Conservation (phyloP, 495 filamentous ascomycete genomes). For the Parachaetomium inaequale region DNA sequence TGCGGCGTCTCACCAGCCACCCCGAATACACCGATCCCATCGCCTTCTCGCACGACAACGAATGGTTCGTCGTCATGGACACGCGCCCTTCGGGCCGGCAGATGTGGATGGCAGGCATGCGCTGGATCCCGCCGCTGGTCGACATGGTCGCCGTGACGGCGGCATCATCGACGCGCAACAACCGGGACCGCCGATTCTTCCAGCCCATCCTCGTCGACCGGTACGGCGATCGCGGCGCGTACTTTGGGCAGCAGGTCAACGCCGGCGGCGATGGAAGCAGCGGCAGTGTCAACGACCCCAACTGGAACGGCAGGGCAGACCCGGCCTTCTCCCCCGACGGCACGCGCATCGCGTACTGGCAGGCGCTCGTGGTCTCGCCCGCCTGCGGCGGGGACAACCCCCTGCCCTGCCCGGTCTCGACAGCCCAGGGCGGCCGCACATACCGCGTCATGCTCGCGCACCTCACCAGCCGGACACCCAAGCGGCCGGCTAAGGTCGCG, state of each 20-base stretch:
- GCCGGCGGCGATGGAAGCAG: background rate
- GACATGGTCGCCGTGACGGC: background rate
- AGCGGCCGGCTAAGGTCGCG: background rate
- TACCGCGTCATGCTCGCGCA: constrained; percentile 1
- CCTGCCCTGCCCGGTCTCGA: background rate
- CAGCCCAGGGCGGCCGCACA: background rate
- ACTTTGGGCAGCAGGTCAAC: background rate
- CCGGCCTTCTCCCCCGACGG: background rate
- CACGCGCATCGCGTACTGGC: background rate
- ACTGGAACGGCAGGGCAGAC: background rate
- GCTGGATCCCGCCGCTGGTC: background rate
- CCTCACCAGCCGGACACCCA: background rate
- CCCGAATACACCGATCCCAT: background rate
- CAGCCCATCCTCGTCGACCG: background rate
- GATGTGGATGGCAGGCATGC: background rate
- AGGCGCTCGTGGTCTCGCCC: background rate
- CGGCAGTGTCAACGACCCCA: background rate
- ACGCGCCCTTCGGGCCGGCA: background rate
- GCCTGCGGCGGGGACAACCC: background rate
- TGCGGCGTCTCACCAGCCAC: background rate
- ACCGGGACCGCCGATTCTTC: background rate
- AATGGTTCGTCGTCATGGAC: background rate
- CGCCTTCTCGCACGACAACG: background rate
- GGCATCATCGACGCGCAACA: background rate
- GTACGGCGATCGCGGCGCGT: background rate